Conservation (phyloP, 805 yeast species). For the Peterozyma toletana region DNA sequence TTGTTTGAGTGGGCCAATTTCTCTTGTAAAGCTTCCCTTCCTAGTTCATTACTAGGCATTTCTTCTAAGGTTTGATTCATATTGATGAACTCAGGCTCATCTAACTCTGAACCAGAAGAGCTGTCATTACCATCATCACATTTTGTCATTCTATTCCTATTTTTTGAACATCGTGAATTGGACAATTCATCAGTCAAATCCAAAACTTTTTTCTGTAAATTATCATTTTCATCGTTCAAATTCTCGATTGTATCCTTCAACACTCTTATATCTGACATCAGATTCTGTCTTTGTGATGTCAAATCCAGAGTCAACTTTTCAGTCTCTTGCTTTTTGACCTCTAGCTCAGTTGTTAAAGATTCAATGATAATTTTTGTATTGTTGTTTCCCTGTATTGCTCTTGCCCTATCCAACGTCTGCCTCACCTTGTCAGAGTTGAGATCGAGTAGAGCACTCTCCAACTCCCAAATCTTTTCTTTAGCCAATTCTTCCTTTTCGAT, state of each 20-base stretch:
- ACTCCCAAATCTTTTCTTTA: constrained; percentile 59
- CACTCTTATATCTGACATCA: constrained; percentile 36
- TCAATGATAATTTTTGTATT: constrained; percentile 15
- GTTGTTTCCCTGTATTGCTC: constrained; percentile 28
- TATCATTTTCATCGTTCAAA: constrained; percentile 65
- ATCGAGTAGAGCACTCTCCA: constrained; percentile 39
- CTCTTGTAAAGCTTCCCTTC: constrained; percentile 58
- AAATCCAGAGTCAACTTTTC: constrained; percentile 32
- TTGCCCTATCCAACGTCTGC: constrained; percentile 31
- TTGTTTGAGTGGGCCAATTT: constrained; percentile 60
- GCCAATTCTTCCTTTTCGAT: constrained; percentile 37
- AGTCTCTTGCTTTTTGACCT: constrained; percentile 33
- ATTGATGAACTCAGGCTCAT: too few species aligned
- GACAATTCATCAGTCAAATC: constrained; percentile 12
- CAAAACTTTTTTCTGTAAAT: constrained; percentile 33
- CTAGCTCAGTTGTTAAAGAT: constrained; percentile 39
- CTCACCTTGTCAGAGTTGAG: constrained; percentile 35
- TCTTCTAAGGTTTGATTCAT: too few species aligned
- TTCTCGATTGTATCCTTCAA: constrained; percentile 46
- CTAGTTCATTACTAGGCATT: constrained; percentile 34
- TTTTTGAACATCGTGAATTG: too few species aligned
- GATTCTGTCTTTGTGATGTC: constrained; percentile 24
- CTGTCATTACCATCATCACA: too few species aligned
- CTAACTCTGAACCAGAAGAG: too few species aligned
- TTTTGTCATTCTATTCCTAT: too few species aligned